Conservation (phyloP, 768 basidiomycete species). For the Lentinula raphanica region DNA sequence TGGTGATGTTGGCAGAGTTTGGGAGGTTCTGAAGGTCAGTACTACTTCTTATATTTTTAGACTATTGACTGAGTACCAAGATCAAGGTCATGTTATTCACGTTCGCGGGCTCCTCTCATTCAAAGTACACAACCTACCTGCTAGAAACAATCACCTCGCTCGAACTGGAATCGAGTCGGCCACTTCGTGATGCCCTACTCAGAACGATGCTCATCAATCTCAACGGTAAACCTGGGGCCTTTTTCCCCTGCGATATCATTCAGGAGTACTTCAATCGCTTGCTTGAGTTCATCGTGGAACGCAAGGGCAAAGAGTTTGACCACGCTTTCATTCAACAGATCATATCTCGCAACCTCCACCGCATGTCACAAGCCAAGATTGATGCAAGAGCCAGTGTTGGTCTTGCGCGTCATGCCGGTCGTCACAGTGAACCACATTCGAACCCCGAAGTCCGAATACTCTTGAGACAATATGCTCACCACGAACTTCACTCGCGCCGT, state of each 20-base stretch:
- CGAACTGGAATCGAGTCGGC: constrained; percentile 23
- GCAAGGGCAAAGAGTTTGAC: constrained; percentile 11
- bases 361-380: background rate
- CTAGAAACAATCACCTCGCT: constrained; percentile 26
- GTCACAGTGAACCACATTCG: background rate
- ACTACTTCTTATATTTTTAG: background rate
- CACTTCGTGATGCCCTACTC: background rate
- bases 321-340: constrained; percentile 16
- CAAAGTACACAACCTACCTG: constrained; percentile 26
- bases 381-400: background rate
- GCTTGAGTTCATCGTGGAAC: constrained; percentile 11
- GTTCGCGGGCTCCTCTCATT: constrained; percentile 28
- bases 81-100: constrained; percentile 23
- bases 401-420: background rate
- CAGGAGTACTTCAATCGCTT: background rate
- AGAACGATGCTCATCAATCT: background rate
- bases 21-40: constrained; percentile 19
- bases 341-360: constrained; percentile 15
- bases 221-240: background rate
- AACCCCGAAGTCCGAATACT: background rate
- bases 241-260: background rate
- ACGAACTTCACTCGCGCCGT: background rate
- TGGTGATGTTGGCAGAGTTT: constrained; percentile 18
- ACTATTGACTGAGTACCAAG: background rate
- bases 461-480: background rate